Conservation (phyloP, 2,329 filamentous ascomycete genomes). For the Xylaria arbuscula region DNA sequence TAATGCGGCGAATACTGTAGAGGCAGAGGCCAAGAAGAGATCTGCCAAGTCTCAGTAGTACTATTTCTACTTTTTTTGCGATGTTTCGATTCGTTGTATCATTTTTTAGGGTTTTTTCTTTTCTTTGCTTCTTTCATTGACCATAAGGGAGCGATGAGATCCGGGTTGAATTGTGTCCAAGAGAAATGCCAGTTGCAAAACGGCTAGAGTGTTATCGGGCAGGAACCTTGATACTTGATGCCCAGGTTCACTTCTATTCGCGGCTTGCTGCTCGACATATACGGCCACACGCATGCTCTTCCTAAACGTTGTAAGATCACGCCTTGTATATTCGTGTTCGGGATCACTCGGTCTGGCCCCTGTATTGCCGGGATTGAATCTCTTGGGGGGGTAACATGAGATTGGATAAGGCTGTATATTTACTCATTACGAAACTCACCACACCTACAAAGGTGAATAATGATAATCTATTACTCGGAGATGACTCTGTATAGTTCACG, state of each 20-base stretch:
- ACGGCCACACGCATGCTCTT: conserved; percentile 19
- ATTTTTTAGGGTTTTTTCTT: conserved; percentile 43
- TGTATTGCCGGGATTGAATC: conserved; percentile 21
- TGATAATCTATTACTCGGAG: conserved; percentile 42
- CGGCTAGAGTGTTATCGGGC: conserved; percentile 32
- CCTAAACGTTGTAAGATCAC: conserved; percentile 32
- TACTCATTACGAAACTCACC: conserved; percentile 36
- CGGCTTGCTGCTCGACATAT: conserved; percentile 23
- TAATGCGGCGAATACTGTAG: conserved; percentile 53
- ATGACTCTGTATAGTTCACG: too few relatives aligned
- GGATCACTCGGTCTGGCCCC: conserved; percentile 9
- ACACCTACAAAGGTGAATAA: conserved; percentile 39
- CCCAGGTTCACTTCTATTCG: conserved; percentile 32
- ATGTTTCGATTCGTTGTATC: conserved; percentile 43
- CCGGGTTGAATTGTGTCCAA: conserved; percentile 35
- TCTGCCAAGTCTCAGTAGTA: conserved; percentile 47
- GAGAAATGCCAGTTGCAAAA: conserved; percentile 33
- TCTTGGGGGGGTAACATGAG: conserved; percentile 30
- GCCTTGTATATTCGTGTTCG: conserved; percentile 35
- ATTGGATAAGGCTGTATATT: conserved; percentile 41
- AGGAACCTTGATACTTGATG: conserved; percentile 36
- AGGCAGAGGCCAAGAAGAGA: conserved; percentile 61
- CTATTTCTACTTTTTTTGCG: background rate
- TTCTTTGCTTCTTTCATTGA: conserved; percentile 28
- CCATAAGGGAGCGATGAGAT: conserved; percentile 32